Conservation (phyloP, 768 basidiomycete species). For the Pisolithus tinctorius region DNA sequence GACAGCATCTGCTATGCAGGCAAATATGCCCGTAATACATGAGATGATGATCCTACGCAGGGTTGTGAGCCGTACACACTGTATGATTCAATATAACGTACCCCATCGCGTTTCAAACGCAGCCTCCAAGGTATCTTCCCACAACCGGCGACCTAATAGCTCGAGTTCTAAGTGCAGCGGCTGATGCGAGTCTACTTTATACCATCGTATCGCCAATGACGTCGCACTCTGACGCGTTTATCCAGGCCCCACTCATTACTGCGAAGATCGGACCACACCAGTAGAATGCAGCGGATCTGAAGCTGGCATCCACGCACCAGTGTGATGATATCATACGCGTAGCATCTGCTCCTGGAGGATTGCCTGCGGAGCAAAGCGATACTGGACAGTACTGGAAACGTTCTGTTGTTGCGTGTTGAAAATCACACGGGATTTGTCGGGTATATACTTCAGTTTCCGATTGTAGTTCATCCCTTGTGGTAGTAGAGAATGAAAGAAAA, state of each 20-base stretch:
- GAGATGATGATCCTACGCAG: neutral
- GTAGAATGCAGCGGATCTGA: too few species aligned
- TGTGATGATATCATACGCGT: neutral
- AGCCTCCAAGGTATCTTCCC: too few species aligned
- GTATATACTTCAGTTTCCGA: slow-evolving; percentile 1
- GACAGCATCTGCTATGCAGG: slow-evolving; percentile 38
- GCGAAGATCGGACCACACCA: too few species aligned
- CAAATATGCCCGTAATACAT: slow-evolving; percentile 29
- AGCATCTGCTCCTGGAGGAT: too few species aligned
- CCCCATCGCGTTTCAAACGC: neutral
- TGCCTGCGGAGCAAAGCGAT: neutral
- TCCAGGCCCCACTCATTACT: neutral
- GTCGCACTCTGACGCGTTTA: too few species aligned
- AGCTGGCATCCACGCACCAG: too few species aligned
- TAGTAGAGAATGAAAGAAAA: slow-evolving; percentile 7
- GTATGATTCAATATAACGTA: neutral
- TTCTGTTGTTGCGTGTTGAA: neutral
- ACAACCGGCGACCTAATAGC: too few species aligned
- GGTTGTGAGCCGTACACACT: too few species aligned
- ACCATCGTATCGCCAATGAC: too few species aligned
- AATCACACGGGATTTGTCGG: neutral
- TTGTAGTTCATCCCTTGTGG: slow-evolving; percentile 1
- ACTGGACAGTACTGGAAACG: neutral
- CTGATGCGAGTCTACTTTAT: too few species aligned
- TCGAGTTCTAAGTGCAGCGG: too few species aligned